A percentile compares a stretch with the other conserved stretches of the same genome.
Evolutionary conservation across 163 green algal species (phyloP).

Genomic region (Chloroidium sp.): DNA sequence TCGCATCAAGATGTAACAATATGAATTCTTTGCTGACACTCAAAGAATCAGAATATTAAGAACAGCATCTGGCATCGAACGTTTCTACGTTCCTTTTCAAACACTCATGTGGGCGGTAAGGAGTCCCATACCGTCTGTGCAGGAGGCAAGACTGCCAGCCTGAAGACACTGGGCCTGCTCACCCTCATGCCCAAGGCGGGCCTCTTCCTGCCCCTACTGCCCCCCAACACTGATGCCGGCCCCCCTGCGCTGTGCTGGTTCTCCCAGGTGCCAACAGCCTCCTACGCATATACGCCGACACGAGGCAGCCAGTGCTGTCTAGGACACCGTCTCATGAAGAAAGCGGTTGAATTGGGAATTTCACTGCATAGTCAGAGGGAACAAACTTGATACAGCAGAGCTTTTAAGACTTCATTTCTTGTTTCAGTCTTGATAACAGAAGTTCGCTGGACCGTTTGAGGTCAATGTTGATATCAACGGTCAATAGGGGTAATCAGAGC

Average conservation of each 20-base stretch:
- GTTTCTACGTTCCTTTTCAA: background rate
- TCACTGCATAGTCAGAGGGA: too few relatives aligned
- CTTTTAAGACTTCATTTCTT: too few relatives aligned
- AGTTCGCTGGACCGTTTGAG: too few relatives aligned
- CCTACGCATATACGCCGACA: too few relatives aligned
- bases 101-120: background rate
- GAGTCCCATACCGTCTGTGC: background rate
- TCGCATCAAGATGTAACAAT: background rate
- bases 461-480: too few relatives aligned
- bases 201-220: conserved; percentile 33
- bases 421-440: too few relatives aligned
- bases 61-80: background rate
- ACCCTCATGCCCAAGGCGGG: conserved; percentile 80
- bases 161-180: conserved; percentile 83
- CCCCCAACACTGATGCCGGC: background rate
- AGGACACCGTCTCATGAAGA: too few relatives aligned
- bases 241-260: background rate
- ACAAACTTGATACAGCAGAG: too few relatives aligned
- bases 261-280: background rate
- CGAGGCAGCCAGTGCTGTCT: too few relatives aligned
- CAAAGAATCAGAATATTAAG: background rate
- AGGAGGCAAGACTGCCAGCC: conserved; percentile 85
- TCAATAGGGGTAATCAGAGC: too few relatives aligned
- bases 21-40: background rate
- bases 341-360: too few relatives aligned